phyloP scores from a whole-genome alignment of 2,329 filamentous ascomycete genomes.

The Claviceps cyperi region DNA sequence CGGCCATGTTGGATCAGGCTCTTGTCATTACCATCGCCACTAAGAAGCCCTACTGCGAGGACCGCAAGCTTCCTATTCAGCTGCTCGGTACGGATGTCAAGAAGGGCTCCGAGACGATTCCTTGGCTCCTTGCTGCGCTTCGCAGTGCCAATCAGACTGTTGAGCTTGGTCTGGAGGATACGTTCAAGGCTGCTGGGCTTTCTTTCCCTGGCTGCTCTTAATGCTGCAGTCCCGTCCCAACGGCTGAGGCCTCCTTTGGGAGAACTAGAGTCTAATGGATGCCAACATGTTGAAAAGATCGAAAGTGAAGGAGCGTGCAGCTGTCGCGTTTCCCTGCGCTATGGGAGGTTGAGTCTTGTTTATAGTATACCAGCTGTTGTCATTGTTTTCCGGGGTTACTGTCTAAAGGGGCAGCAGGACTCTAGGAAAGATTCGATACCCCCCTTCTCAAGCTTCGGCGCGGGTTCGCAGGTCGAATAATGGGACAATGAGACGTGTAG shows the following conservation, averaged over 20 bases:
- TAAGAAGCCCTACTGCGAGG: constrained; percentile 35
- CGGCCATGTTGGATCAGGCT: constrained; percentile 36
- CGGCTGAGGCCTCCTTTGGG: too few species aligned
- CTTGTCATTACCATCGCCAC: constrained; percentile 27
- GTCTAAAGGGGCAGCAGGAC: not conserved
- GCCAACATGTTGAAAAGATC: too few species aligned
- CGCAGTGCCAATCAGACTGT: constrained; percentile 35
- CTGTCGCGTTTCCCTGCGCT: not conserved
- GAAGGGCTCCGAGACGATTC: constrained; percentile 35
- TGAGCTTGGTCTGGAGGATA: constrained; percentile 33
- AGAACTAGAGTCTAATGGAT: too few species aligned
- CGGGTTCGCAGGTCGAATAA: constrained; percentile 2
- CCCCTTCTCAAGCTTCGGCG: not conserved
- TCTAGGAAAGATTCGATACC: not conserved
- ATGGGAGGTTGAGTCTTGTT: not conserved
- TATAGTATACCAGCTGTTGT: not conserved
- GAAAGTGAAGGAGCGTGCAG: not conserved
- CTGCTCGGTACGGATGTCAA: constrained; percentile 38
- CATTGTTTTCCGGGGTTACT: not conserved
- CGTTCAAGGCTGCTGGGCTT: constrained; percentile 18
- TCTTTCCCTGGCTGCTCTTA: constrained; percentile 5
- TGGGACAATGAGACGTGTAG: not conserved
- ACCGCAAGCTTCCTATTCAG: constrained; percentile 38
- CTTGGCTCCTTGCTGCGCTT: constrained; percentile 43
- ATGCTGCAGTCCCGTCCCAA: not conserved